Base-by-base conservation (phyloP, 2,329 filamentous ascomycete genomes). In the Ceratocystis ficicola region DNA sequence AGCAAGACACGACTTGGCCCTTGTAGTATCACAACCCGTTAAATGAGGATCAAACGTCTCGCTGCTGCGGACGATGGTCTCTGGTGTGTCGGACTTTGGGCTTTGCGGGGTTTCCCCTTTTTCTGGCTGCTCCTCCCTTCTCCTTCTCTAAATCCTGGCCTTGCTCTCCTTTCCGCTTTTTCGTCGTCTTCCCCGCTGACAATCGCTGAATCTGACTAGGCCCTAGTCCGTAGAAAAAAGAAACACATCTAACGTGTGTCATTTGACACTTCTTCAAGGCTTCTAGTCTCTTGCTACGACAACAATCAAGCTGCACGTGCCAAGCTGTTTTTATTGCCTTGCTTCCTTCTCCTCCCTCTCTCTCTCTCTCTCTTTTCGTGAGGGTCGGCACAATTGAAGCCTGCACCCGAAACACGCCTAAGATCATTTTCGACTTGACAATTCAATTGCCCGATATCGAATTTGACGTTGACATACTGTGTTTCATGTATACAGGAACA, bases 31-130 rank as follows among this genome's bases (percentile, higher is more conserved):
- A 59, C 55, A n/a, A 10, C 28, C 55, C 55, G 28, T 59, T 59
- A 32, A 36, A 59, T 59, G 55, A 59, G 55, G 55, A 59, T 59
- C 55, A 59, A 59, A 59, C 55, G 55, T 59, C 55, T 59, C 55
- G 55, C 55, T n/a, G 55, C 10, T 36, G 55, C 30, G 55, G 22
- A 59, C 55, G 10, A 30, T 59, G 28, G 22, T 20, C 32, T 32
- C 55, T 41, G 32, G 28, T 59, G 55, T 59, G 55, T 59, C 28
- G 55, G 55, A 32, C 30, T 36, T 59, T 30, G 55, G 55, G 10
- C 4, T 17, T 25, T 59, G 55, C 28, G 28, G 12, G 28, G 30
- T 59, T 59, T 20, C 55, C 28, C 55, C 30, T n/a, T 59, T 57
- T 59, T 25, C 25, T 59, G 28, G 1, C 20, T 59, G 17, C 55